Percentiles rank a stretch among this genome's conserved stretches.
These are phyloP conservation scores for Hirschioporus abietinus DNA, from an alignment of 768 basidiomycete genomes.

Conservation along the genomic window DNA sequence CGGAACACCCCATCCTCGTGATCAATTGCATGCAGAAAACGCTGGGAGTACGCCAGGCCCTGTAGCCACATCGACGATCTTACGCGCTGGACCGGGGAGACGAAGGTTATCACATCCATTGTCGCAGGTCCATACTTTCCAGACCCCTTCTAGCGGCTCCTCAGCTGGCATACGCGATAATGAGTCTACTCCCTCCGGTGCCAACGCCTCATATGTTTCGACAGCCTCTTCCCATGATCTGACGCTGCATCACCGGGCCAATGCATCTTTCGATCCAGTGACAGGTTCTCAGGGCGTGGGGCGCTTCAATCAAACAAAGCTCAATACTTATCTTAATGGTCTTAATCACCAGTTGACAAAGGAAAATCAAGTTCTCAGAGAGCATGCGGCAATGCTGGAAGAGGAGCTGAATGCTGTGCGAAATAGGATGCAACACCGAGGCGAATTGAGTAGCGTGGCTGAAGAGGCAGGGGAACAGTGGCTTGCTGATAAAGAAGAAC, in stretches of 20 bases:
- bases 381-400: constrained; percentile 48
- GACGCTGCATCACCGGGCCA: constrained; percentile 69
- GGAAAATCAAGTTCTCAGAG: constrained; percentile 70
- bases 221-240: constrained; percentile 87
- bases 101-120: constrained; percentile 61
- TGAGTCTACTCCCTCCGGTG: constrained; percentile 31
- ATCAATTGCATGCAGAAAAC: constrained; percentile 1
- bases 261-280: constrained; percentile 84
- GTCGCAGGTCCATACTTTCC: constrained; percentile 38
- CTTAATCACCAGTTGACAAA: constrained; percentile 79
- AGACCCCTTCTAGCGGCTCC: constrained; percentile 27
- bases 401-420: constrained; percentile 30
- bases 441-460: constrained; percentile 50
- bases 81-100: constrained; percentile 16
- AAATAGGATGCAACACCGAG: constrained; percentile 25
- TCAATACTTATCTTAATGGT: constrained; percentile 83
- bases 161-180: constrained; percentile 6
- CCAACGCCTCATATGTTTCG: constrained; percentile 68
- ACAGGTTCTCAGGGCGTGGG: constrained; percentile 73
- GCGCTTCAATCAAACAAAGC: constrained; percentile 77
- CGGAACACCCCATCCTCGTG: constrained; percentile 53
- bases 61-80: background rate
- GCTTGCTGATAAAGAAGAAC: constrained; percentile 64
- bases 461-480: constrained; percentile 67
- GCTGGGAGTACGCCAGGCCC: constrained; percentile 1